A percentile compares a stretch with the other conserved stretches of the same genome.
These are phyloP conservation scores for Coemansia sp. DNA, from an alignment of 192 early-diverging fungal species.

Conservation along the genomic window DNA sequence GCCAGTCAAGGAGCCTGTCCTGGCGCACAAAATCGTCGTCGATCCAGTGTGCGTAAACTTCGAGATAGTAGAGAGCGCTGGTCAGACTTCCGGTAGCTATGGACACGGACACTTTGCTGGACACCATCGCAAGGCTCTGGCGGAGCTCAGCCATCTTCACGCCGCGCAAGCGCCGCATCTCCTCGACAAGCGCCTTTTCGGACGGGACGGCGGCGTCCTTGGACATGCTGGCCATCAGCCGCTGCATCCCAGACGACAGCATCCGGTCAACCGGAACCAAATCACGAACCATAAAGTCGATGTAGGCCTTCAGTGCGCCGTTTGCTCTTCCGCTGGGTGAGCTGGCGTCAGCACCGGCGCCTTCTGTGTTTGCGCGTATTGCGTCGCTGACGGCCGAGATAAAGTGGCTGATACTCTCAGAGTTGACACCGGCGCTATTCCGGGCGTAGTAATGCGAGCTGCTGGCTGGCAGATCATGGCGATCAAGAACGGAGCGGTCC, in stretches of 20 bases:
- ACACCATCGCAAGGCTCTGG: conserved; percentile 17
- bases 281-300: conserved; percentile 51
- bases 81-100: conserved; percentile 32
- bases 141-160: conserved; percentile 17
- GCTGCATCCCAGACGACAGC: conserved; percentile 48
- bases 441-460: conserved; percentile 1
- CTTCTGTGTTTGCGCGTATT: conserved; percentile 22
- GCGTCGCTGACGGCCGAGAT: conserved; percentile 40
- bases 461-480: not conserved
- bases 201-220: conserved; percentile 24
- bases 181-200: conserved; percentile 23
- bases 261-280: conserved; percentile 37
- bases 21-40: conserved; percentile 36
- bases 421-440: conserved; percentile 12
- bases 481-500: not conserved
- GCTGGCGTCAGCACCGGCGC: conserved; percentile 1
- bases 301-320: conserved; percentile 34
- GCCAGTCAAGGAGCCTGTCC: conserved; percentile 41
- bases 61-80: conserved; percentile 25
- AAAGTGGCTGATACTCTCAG: conserved; percentile 33
- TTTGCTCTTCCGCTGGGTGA: conserved; percentile 8
- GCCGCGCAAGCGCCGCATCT: conserved; percentile 29
- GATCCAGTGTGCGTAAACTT: conserved; percentile 47
- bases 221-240: conserved; percentile 33
- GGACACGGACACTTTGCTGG: conserved; percentile 37